Conservation (phyloP, 306 rosid genomes). For the Biancaea sappan region DNA sequence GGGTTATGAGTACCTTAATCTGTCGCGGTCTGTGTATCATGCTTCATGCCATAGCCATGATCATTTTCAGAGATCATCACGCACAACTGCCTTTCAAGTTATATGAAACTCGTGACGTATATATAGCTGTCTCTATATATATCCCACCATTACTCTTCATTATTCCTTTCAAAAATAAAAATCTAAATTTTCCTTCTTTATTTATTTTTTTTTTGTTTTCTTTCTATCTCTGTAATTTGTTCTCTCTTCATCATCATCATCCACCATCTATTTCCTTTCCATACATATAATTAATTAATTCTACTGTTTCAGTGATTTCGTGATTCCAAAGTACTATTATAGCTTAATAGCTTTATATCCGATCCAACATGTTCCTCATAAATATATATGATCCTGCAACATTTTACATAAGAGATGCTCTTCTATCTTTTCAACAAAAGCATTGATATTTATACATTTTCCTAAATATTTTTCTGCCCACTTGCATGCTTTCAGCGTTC, state of each 20-base stretch:
- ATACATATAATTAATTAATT: background rate
- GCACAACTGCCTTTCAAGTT: conserved; percentile 18
- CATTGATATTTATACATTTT: too few species aligned
- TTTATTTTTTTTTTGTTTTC: background rate
- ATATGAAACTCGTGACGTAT: conserved; percentile 18
- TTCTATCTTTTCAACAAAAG: conserved; percentile 31
- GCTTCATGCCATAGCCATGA: conserved; percentile 43
- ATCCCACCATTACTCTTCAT: background rate
- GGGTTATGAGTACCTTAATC: background rate
- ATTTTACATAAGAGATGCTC: conserved; percentile 30
- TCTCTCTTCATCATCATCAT: background rate
- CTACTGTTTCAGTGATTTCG: conserved; percentile 33
- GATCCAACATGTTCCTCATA: conserved; percentile 19
- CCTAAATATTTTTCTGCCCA: too few species aligned
- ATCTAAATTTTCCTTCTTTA: background rate
- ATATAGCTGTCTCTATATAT: background rate
- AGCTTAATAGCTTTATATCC: conserved; percentile 38
- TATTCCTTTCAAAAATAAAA: background rate
- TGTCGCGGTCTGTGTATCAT: conserved; percentile 23
- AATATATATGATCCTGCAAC: conserved; percentile 19
- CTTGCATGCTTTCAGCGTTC: too few species aligned
- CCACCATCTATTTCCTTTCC: background rate
- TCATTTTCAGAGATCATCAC: background rate
- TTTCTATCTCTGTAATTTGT: background rate
- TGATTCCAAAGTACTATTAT: background rate